Conservation (phyloP, 257 asterid genomes). For the Anisodus tanguticus region DNA sequence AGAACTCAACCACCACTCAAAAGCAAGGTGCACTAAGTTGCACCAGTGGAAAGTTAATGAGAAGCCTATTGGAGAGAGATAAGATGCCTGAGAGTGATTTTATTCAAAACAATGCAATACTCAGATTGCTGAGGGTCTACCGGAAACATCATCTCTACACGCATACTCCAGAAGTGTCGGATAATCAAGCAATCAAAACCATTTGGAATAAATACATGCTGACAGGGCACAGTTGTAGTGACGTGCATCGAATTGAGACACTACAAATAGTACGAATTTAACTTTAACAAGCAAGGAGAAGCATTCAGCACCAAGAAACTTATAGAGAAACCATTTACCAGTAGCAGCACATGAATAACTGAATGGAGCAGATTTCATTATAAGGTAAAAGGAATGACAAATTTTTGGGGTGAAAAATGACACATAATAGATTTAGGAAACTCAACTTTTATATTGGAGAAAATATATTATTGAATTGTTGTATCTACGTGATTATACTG, state of each 20-base stretch:
- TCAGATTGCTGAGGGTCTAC: background rate
- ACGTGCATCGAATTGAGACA: background rate
- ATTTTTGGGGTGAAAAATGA: background rate
- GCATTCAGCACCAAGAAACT: background rate
- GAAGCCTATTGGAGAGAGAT: background rate
- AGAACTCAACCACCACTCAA: background rate
- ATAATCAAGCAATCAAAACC: background rate
- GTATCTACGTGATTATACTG: too few species aligned
- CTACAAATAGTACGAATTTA: background rate
- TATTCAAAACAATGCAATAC: background rate
- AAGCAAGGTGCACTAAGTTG: background rate
- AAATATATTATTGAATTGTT: too few species aligned
- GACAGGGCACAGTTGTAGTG: background rate
- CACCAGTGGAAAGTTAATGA: background rate
- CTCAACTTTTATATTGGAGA: background rate
- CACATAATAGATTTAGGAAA: background rate
- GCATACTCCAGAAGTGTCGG: background rate
- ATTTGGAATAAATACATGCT: background rate
- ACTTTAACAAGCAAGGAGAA: background rate
- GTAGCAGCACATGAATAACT: background rate
- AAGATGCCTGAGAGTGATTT: constrained; percentile 3
- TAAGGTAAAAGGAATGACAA: background rate
- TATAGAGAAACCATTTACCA: background rate
- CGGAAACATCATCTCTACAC: too few species aligned
- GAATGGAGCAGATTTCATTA: background rate